Conservation (phyloP, 192 early-diverging fungal genomes). For the Linnemannia elongata region DNA sequence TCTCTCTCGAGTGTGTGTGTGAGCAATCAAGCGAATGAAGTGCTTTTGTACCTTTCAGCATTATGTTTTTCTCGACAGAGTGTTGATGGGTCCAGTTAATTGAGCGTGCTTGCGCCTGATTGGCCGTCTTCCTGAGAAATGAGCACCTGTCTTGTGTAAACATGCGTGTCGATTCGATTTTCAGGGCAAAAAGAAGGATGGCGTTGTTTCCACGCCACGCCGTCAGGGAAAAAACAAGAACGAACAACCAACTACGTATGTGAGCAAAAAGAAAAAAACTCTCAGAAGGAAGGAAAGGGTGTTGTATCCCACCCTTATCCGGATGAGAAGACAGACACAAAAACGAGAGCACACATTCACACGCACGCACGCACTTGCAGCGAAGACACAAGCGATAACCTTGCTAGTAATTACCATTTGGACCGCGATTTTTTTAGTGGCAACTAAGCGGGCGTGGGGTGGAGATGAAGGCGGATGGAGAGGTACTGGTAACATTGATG, state of each 20-base stretch:
- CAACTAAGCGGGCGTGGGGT: background rate
- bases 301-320: background rate
- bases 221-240: background rate
- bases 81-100: background rate
- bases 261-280: background rate
- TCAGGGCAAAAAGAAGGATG: background rate
- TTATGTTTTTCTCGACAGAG: background rate
- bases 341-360: background rate
- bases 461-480: background rate
- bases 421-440: background rate
- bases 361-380: background rate
- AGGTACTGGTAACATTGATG: no score
- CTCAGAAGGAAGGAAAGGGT: background rate
- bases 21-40: background rate
- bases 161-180: background rate
- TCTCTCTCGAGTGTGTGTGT: background rate
- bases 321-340: background rate
- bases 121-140: conserved; percentile 7
- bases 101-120: background rate
- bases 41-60: background rate
- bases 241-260: background rate
- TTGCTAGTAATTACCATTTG: background rate
- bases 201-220: background rate
- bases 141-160: background rate
- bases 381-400: background rate